These are phyloP conservation scores for Filosporella fistucella DNA, from an alignment of 495 filamentous ascomycete genomes.

Conservation along the genomic window DNA sequence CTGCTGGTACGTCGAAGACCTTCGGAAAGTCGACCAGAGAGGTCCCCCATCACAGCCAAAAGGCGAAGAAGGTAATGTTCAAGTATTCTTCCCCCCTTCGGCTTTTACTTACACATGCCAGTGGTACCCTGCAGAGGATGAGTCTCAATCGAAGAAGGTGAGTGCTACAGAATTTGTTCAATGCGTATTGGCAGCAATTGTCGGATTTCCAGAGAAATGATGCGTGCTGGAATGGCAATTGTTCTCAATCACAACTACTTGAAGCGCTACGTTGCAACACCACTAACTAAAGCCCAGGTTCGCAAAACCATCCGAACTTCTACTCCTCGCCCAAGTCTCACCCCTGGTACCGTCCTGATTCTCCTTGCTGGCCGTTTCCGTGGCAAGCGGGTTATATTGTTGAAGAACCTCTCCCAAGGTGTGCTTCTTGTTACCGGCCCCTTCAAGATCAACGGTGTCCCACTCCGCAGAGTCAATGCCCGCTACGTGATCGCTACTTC, in stretches of 20 bases:
- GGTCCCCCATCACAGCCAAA: constrained; percentile 76
- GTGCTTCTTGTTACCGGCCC: constrained; percentile 98
- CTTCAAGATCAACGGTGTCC: constrained; percentile 99
- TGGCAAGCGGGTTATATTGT: constrained; percentile 98
- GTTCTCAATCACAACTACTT: no score
- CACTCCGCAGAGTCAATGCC: constrained; percentile 94
- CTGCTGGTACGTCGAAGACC: constrained; percentile 73
- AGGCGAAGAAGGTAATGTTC: constrained; percentile 99
- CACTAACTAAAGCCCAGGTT: no score
- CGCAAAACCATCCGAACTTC: constrained; percentile 89
- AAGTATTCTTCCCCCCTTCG: no score
- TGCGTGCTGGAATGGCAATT: constrained; percentile 10
- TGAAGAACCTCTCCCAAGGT: constrained; percentile 94
- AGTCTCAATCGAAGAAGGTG: constrained; percentile 89
- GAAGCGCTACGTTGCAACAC: no score
- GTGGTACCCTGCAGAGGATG: constrained; percentile 98
- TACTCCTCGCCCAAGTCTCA: constrained; percentile 78
- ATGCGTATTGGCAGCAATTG: no score
- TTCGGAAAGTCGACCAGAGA: constrained; percentile 95
- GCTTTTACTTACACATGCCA: no score
- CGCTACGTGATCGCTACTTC: constrained; percentile 99
- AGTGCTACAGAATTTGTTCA: constrained; percentile 32
- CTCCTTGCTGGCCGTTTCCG: constrained; percentile 99
- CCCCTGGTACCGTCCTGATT: constrained; percentile 93
- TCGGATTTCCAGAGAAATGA: neutral